Evolutionary conservation across 805 yeast genomes (phyloP), one percentile per base, ranked within the genome.

Genomic region (Lipomyces lipofer): DNA sequence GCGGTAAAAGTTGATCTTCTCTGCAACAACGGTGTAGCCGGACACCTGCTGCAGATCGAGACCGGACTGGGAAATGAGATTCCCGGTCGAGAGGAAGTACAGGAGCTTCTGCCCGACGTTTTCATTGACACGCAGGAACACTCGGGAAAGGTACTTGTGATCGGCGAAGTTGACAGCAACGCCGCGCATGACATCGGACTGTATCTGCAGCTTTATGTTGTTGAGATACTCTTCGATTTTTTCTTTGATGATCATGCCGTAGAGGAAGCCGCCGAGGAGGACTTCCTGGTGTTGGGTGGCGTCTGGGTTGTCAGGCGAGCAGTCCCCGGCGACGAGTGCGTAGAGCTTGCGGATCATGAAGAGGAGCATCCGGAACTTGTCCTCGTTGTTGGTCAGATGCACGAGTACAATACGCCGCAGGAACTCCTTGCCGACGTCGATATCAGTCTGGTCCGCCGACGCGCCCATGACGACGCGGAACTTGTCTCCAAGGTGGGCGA

Each of bases 231-330:
- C 99, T 64, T 94, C 99, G 59, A 94, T 84, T 70, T 94, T 94
- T 73, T 94, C 99, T 71, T 94, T 94, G 66, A 94, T 72, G 63
- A 94, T 92, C 96, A 91, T 91, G 63, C 97, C 97, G 65, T 89
- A 94, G 51, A 94, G 77, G 80, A 94, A 88, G 13, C 99, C 99
- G 61, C 98, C 98, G 53, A 94, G 78, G 59, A 94, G 74, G 29
- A 94, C 88, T 74, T 94, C 99, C 74, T 94, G 99, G 77, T 94
- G 97, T 77, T 94, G 99, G 8, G 97, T 88, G 47, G 98, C 95
- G 84, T 94, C 99, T 69, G 99, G 99, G 74, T 94, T 94, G 72
- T 94, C 99, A 15, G 97, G 92, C 49, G 91, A 76, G 72, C 97
- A 92, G 69, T 92, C 97, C 57, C 97, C 97, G 33, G 97, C 97